Evolutionary conservation across 2,329 filamentous ascomycete species (phyloP), one percentile per base, ranked within the genome.

Genomic region (Alternaria triticina): DNA sequence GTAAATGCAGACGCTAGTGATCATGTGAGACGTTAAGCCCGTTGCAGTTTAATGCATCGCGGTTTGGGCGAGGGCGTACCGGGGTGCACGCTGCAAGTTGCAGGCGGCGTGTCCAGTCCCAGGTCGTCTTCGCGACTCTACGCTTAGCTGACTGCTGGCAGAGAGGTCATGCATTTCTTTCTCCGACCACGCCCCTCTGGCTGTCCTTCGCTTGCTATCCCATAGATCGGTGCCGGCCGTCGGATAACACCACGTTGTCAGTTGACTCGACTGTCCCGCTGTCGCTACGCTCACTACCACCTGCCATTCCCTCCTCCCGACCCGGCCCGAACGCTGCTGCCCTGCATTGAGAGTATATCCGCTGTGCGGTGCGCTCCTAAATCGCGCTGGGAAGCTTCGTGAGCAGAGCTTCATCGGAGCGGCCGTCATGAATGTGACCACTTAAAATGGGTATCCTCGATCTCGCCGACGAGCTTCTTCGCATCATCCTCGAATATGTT

Each of bases 401-500:
- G 51, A 36, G 57, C 54, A 58, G 57, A 55, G 23, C 36, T 51
- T 33, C 28, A 50, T 51, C 57, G 47, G 45, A 44, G 65, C 72
- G 61, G 69, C 68, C 61, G 71, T 72, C 68, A 59, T 62, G 55
- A 62, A 77, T 78, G 74, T 58, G 75, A 66, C 64, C 60, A 65
- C 64, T 65, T 69, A 71, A 74, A 62, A 79, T 78, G 76, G 70
- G 73, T 66, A 76, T 77, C 66, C 76, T 80, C 64, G 72, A 75
- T 59, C 77, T 85, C 56, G 83, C 83, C 64, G 84, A 84, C 69
- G 84, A 86, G 72, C 78, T 86, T 55, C 78, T 86, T 54, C 80
- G 81, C 61, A 80, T 82, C 59, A 84, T 86, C 25, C 79, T 87
- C 67, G 83, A 85, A 70, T 79, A 84, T 67, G 82, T 87, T 67